phyloP scores from a whole-genome alignment of 177 flowering plant species.

The Vitis hybrid region DNA sequence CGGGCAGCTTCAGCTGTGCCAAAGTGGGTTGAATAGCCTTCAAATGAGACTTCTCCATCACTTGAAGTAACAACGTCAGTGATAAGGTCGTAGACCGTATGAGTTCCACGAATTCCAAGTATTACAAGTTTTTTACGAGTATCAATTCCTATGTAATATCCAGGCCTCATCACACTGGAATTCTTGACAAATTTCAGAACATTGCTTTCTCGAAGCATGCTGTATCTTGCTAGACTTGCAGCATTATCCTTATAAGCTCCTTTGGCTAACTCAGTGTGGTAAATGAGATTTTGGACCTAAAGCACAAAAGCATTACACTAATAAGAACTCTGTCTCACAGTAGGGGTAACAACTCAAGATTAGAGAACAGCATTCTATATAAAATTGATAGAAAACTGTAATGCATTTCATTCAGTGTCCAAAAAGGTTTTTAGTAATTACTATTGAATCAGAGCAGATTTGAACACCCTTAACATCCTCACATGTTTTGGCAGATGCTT shows the following conservation, averaged over 20 bases:
- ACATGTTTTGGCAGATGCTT: constrained; percentile 59
- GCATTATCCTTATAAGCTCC: constrained; percentile 67
- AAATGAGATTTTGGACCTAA: constrained; percentile 86
- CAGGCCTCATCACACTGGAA: constrained; percentile 92
- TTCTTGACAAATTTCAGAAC: constrained; percentile 65
- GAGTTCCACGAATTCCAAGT: constrained; percentile 94
- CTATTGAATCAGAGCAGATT: constrained; percentile 64
- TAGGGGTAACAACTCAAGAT: not conserved
- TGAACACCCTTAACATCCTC: constrained; percentile 75
- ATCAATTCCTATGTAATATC: constrained; percentile 86
- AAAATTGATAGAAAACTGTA: not conserved
- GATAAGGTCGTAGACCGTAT: constrained; percentile 79
- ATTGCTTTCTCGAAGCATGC: constrained; percentile 84
- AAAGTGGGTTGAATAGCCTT: constrained; percentile 91
- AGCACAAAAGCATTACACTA: constrained; percentile 16
- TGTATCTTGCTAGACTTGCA: constrained; percentile 57
- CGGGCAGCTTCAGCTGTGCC: constrained; percentile 96
- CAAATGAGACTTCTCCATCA: constrained; percentile 68
- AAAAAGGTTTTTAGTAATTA: constrained; percentile 32
- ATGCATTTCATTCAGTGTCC: not conserved
- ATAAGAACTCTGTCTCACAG: constrained; percentile 1
- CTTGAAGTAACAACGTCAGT: constrained; percentile 84
- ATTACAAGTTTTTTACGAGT: constrained; percentile 66
- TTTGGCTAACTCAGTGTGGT: constrained; percentile 80
- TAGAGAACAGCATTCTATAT: not conserved